These are phyloP conservation scores for Mrakia gelida DNA, from an alignment of 768 basidiomycete species.

Conservation along the genomic window DNA sequence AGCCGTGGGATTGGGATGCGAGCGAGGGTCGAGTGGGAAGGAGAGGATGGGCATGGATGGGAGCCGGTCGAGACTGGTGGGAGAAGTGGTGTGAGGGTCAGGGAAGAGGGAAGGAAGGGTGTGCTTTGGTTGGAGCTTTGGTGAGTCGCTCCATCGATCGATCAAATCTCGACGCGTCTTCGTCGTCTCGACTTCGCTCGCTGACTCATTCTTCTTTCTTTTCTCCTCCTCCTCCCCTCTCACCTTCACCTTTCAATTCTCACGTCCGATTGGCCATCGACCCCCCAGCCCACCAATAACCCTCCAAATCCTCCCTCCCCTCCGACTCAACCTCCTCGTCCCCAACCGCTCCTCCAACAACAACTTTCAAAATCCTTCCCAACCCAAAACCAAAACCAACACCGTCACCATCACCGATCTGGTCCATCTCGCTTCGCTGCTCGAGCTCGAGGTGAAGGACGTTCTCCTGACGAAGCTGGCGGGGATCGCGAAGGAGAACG, in stretches of 20 bases:
- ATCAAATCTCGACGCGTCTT: not conserved
- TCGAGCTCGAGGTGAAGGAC: not conserved
- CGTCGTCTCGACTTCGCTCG: too few relatives aligned
- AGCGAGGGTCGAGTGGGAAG: not conserved
- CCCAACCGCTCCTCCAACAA: not conserved
- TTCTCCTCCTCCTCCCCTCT: too few relatives aligned
- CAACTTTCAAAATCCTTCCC: not conserved
- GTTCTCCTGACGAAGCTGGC: not conserved
- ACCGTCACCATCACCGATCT: constrained; percentile 13
- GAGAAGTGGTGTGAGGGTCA: not conserved
- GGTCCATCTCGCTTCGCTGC: not conserved
- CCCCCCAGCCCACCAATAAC: not conserved
- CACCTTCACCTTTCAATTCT: not conserved
- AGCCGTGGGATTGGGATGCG: not conserved
- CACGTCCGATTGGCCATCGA: too few relatives aligned
- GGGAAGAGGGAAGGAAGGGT: not conserved
- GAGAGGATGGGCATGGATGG: not conserved
- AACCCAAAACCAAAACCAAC: not conserved
- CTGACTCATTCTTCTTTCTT: not conserved
- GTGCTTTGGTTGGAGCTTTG: not conserved
- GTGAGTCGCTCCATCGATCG: not conserved
- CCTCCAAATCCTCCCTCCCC: constrained; percentile 8
- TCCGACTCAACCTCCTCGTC: not conserved
- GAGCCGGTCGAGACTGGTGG: not conserved
- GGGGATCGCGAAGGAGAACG: not conserved